phyloP scores from a whole-genome alignment of 805 yeast species.

The Kodamaea restingae region DNA sequence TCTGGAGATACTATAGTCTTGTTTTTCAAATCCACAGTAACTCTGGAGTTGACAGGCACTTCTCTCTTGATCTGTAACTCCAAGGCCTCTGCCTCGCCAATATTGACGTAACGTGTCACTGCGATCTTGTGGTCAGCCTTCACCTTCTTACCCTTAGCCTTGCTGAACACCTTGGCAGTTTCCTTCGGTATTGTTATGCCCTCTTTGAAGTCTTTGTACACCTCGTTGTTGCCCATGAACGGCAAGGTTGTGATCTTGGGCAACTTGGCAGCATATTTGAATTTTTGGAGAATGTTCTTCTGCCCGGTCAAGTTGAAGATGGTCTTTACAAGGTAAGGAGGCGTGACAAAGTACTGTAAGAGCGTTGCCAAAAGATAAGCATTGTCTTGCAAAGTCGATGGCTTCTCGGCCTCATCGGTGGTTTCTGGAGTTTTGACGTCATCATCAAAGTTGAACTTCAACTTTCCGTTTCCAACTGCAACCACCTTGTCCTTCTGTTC shows the following conservation, averaged over 20 bases:
- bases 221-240: slow-evolving; percentile 52
- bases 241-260: slow-evolving; percentile 76
- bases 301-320: slow-evolving; percentile 43
- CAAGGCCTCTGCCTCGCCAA: slow-evolving; percentile 60
- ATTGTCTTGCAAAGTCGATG: slow-evolving; percentile 18
- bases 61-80: slow-evolving; percentile 52
- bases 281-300: slow-evolving; percentile 38
- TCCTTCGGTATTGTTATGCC: slow-evolving; percentile 54
- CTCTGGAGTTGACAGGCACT: slow-evolving; percentile 75
- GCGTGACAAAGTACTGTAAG: slow-evolving; percentile 78
- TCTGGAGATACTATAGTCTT: slow-evolving; percentile 64
- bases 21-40: slow-evolving; percentile 66
- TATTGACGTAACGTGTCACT: slow-evolving; percentile 69
- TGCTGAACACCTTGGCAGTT: slow-evolving; percentile 31
- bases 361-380: slow-evolving; percentile 61
- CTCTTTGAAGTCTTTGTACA: slow-evolving; percentile 46
- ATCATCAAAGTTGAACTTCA: slow-evolving; percentile 28
- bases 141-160: slow-evolving; percentile 41
- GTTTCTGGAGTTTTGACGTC: slow-evolving; percentile 18
- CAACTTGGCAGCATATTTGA: slow-evolving; percentile 60
- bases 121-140: slow-evolving; percentile 38
- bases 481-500: slow-evolving; percentile 15
- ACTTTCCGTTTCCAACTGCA: slow-evolving; percentile 25
- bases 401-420: slow-evolving; percentile 13
- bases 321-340: slow-evolving; percentile 68